Base-by-base conservation (phyloP, 2,329 filamentous ascomycete genomes). In the Fonsecaea monophora region DNA sequence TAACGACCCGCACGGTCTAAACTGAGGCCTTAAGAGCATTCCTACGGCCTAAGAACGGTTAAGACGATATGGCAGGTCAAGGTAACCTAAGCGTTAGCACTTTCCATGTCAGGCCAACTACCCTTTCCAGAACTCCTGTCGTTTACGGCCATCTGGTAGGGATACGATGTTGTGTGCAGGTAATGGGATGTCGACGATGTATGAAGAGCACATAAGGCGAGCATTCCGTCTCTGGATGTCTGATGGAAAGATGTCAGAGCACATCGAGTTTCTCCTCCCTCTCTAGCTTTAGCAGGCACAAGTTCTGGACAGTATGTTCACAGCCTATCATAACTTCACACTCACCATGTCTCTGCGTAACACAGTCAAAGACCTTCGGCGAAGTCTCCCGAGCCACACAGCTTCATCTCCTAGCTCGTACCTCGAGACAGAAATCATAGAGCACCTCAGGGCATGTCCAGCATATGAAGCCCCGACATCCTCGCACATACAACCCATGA, bases 331-430 rank as follows among this genome's bases (percentile, higher is more conserved):
- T 12, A 34, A 54, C 15, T 61, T 61, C 48, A 61, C 59, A 25
- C 34, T 32, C 37, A 62, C 8, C 15, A 62, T 56, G 53, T 62
- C 60, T 37, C 60, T 56, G 10, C 53, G 53, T 38, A 55, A 55
- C 15, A 25, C 50, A 12, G 13, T 62, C 25, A 38, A 56, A 37
- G 53, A 56, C 6, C 53, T 45, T 4, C 30, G 34, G n/a, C 60
- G 38, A 10, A 12, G 50, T 10, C 45, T 21, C 8, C 56, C 35
- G 15, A 38, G 18, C n/a, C 12, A 35, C n/a, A 6, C 13, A 30
- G n/a, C 60, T 34, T 42, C 38, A 10, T 25, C 60, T 37, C 45
- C 60, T 25, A 35, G 18, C 25, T 42, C 59, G 8, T 40, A 3
- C 34, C 37, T 21, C 7, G 18, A 53, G n/a, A 9, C 59, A 30